phyloP scores from a whole-genome alignment of 345 rosid genomes.

The Gossypium raimondii region DNA sequence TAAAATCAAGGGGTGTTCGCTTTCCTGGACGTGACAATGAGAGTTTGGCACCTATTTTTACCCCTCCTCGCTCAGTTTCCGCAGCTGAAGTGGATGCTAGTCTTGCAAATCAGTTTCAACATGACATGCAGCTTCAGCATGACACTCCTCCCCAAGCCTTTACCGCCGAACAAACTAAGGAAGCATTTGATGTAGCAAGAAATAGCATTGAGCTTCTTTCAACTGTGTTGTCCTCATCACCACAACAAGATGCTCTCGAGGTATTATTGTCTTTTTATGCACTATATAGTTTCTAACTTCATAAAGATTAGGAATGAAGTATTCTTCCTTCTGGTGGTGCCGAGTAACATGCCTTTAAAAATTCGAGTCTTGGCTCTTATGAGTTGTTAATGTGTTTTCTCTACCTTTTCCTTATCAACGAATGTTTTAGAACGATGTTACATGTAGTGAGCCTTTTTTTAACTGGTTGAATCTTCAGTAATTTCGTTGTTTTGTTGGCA shows the following conservation, averaged over 20 bases:
- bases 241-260: constrained; percentile 71
- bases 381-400: not conserved
- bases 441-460: not conserved
- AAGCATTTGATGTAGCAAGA: constrained; percentile 91
- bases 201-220: constrained; percentile 84
- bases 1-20: constrained; percentile 86
- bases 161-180: constrained; percentile 81
- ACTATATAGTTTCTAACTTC: not conserved
- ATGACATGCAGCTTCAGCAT: constrained; percentile 36
- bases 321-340: not conserved
- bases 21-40: constrained; percentile 97
- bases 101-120: constrained; percentile 41
- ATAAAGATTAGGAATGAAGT: not conserved
- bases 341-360: not conserved
- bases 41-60: constrained; percentile 93
- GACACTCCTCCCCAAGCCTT: constrained; percentile 54
- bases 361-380: not conserved
- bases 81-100: constrained; percentile 49
- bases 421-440: not conserved
- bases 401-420: not conserved
- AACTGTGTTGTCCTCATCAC: constrained; percentile 76
- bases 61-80: constrained; percentile 80
- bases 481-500: constrained; percentile 26
- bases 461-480: not conserved
- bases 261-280: constrained; percentile 33